Evolutionary conservation across 208 protist species (phyloP), one percentile per base, ranked within the genome.

Genomic region (Chromosphaera perkinsii): DNA sequence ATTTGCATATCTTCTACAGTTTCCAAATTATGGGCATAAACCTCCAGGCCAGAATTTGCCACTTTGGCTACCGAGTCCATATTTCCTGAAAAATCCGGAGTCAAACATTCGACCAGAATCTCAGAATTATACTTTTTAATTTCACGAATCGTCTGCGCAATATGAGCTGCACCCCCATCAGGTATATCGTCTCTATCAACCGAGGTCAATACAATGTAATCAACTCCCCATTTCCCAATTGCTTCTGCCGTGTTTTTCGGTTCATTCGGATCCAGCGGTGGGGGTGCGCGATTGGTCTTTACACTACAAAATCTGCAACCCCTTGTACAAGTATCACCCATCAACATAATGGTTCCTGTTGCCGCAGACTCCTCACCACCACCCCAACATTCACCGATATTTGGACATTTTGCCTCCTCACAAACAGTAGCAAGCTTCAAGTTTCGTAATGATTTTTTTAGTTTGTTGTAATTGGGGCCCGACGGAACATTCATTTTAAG

Each of bases 11-110:
- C 35, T 79, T 96, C 91, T 7, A 96, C 91, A 54, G 90, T 95
- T 81, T 97, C 95, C 66, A 97, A 91, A 79, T 98, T 98, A 84
- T 98, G 95, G 20, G 95, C 95, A 76, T 93, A 98, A 20, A 97
- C 94, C 67, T 93, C 94, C 26, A 98, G 82, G 3, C 94, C 93
- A 39, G 87, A 86, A 3, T 37, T 43, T 27, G 92, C 92, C 14
- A 97, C 83, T 4, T 26, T 36, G 45, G 69, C 69, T 69, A 94
- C 85, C 31, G 93, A 84, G 51, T 73, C 65, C 20, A 88, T 29
- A 63, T 93, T 81, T 7, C 93, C 95, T 49, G 86, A 81, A 72
- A 97, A 98, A 80, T 98, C 95, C 26, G 90, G 90, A 12, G 94
- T 92, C 33, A 98, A 87, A 40, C 91, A 94, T 84, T 98, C 94